Evolutionary conservation across 345 rosid genomes (phyloP), one percentile per base, ranked within the genome.

Genomic region (Psidium friedrichsthalianum): DNA sequence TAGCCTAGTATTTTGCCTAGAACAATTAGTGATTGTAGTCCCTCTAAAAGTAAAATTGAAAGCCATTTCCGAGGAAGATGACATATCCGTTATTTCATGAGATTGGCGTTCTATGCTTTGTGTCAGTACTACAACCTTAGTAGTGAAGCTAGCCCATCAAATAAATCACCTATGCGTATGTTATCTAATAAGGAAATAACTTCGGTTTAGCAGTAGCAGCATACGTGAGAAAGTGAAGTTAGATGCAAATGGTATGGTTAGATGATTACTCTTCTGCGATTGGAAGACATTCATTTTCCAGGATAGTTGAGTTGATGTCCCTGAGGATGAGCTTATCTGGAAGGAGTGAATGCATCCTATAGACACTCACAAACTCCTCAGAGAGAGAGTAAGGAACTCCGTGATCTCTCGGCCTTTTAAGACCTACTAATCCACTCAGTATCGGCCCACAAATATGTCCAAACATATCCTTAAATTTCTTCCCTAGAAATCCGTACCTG

Each of bases 311-410:
- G 24, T 80, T 86, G 91, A 93, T 91, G 87, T 93, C 93, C 84
- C 94, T 89, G 52, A 95, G 85, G 82, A 89, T 83, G 84, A 95
- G 88, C 36, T 87, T 87, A 55, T 94, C 95, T 18, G 97, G 97
- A 11, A 94, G 89, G 76, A 95, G 93, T 16, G 92, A 86, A 83
- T 95, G 96, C 97, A 94, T 93, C 85, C 94, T 91, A 74, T 95
- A 95, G 55, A 94, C 95, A 55, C 96, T 92, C 12, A 89, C 92
- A 49, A 95, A 94, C 84, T 95, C 97, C 87, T 95, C 95, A 5
- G 95, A 93, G 52, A 95, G 88, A 3, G 96, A 95, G 69, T 91
- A 95, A 6, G 96, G 94, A 84, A 95, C 95, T 81, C 96, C 98
- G 82, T 93, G 98, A 88, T 95, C 96, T 88, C 87, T 92, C 6